These are phyloP conservation scores for Aspergillus sp. DNA, from an alignment of 2,329 filamentous ascomycete species.

Conservation along the genomic window DNA sequence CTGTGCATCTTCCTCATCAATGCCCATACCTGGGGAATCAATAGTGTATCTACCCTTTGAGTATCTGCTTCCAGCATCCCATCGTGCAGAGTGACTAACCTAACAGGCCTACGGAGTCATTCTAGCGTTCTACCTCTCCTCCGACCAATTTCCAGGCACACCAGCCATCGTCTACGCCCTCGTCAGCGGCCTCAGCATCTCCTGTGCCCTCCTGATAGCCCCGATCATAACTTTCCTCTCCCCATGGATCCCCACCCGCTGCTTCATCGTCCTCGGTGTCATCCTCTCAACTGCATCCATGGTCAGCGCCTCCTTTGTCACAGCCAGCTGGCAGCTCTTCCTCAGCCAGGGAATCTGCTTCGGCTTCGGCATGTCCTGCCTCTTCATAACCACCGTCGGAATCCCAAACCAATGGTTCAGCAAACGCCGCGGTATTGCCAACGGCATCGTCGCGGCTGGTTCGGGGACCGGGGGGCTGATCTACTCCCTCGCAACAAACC, in stretches of 20 bases:
- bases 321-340: slow-evolving; percentile 41
- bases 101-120: too few relatives aligned
- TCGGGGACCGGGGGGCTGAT: too few relatives aligned
- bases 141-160: not conserved
- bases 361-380: slow-evolving; percentile 41
- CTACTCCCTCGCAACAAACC: too few relatives aligned
- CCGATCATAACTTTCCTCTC: not conserved
- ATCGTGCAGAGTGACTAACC: too few relatives aligned
- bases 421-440: slow-evolving; percentile 40
- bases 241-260: too few relatives aligned
- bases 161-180: slow-evolving; percentile 3
- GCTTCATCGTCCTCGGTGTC: too few relatives aligned
- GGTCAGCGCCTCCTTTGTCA: slow-evolving; percentile 40
- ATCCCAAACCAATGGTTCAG: slow-evolving; percentile 47
- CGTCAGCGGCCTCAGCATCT: slow-evolving; percentile 6
- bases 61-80: too few relatives aligned
- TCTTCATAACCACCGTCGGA: slow-evolving; percentile 41
- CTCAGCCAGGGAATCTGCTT: slow-evolving; percentile 43
- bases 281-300: slow-evolving; percentile 26
- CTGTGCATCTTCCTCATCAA: slow-evolving; percentile 29
- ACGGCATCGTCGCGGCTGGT: slow-evolving; percentile 28
- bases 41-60: too few relatives aligned
- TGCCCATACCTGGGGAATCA: slow-evolving; percentile 34
- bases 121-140: too few relatives aligned
- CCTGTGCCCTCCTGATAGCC: slow-evolving; percentile 5